Percentiles rank a stretch among this genome's conserved stretches.
Evolutionary conservation across 176 grass and related monocot genomes (phyloP).

Genomic region (Ensete glaucum): DNA sequence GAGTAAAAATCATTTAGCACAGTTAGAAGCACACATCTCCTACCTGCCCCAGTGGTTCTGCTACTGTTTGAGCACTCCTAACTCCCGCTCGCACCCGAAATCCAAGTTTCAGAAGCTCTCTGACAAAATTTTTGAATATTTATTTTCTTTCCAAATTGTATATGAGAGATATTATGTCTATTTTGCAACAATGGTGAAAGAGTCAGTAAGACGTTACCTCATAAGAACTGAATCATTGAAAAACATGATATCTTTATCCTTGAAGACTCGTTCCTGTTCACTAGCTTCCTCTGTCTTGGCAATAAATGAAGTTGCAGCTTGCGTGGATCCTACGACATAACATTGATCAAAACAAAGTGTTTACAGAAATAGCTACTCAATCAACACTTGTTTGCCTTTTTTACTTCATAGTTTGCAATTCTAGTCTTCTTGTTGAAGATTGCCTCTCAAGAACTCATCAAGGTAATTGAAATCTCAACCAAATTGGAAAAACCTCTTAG

Average conservation of each 20-base stretch:
- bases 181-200: not conserved
- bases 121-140: constrained; percentile 14
- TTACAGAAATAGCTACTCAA: not conserved
- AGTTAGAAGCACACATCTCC: not conserved
- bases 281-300: constrained; percentile 10
- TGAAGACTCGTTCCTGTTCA: constrained; percentile 14
- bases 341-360: not conserved
- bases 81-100: constrained; percentile 75
- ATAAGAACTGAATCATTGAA: constrained; percentile 32
- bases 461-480: no score
- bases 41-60: constrained; percentile 55
- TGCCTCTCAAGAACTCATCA: no score
- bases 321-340: constrained; percentile 1
- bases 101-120: constrained; percentile 82
- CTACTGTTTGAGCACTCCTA: constrained; percentile 39
- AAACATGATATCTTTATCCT: constrained; percentile 35
- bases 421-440: no score
- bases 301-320: constrained; percentile 14
- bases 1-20: not conserved
- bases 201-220: not conserved
- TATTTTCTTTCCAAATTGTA: not conserved
- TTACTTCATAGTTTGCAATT: not conserved
- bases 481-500: not conserved
- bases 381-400: not conserved
- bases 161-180: not conserved